Base-by-base conservation (phyloP, 2,329 filamentous ascomycete species). In the Pyrenochaeta sp. region DNA sequence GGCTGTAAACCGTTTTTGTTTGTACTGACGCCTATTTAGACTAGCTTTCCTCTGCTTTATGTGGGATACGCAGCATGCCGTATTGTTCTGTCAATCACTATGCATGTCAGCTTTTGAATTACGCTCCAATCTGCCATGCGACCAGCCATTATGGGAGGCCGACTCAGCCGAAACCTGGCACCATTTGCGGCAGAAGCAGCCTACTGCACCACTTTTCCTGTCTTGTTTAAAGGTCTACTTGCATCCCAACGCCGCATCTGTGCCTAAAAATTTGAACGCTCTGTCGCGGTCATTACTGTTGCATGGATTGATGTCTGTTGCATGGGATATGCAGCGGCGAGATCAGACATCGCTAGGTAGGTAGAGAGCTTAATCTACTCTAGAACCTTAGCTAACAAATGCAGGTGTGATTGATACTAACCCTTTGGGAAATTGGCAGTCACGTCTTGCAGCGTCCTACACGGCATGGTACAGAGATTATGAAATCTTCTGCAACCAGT, bases 71-170 rank as follows among this genome's bases (percentile, higher is more conserved):
- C 85, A 88, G 49, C 85, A 88, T 54, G 85, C 85, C 0, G 84
- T 87, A 0, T 75, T 88, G 0, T 88, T 88, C 67, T 87, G 84
- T n/a, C 85, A 88, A 63, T 86, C 83, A 4, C 78, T 88, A 0
- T 88, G 85, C 70, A 88, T 88, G 85, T 87, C 84, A 1, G 83
- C 85, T 0, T 87, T 87, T 44, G 85, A 88, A 61, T 77, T 89
- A 1, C 80, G 84, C 0, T 79, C 85, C 0, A 77, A 79, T 1
- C 68, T 88, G 2, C 86, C 85, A 0, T 87, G 83, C 61, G 77
- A 80, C 35, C 78, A 85, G 44, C 67, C 75, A 0, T 61, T 82
- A 0, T 89, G 86, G 85, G 85, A 87, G 66, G 84, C 86, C 2
- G 69, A 77, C 1, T 80, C 82, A 0, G 79, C 84, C 0, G 75